Percentiles rank a stretch among this genome's conserved stretches.
These are phyloP conservation scores for Zygnema circumcarinatum DNA, from an alignment of 139 green algal species.

Conservation along the genomic window DNA sequence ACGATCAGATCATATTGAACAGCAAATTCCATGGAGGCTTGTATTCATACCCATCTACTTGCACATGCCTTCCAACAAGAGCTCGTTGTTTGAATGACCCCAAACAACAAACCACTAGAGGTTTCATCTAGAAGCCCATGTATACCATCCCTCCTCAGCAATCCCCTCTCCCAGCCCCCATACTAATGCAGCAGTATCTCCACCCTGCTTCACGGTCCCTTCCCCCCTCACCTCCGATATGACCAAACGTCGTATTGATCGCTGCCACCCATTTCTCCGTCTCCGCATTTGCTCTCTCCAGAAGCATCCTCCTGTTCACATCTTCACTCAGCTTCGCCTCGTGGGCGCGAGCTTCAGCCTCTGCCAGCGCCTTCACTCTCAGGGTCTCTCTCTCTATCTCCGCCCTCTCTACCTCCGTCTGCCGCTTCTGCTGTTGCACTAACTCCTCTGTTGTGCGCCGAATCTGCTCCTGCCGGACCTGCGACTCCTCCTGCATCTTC, in stretches of 20 bases:
- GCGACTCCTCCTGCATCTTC: constrained; percentile 85
- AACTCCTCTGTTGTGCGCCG: constrained; percentile 61
- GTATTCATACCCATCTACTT: too few species aligned
- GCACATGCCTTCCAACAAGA: too few species aligned
- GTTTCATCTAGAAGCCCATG: too few species aligned
- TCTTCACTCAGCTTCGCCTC: constrained; percentile 95
- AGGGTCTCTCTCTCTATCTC: constrained; percentile 79
- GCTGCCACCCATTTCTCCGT: constrained; percentile 78
- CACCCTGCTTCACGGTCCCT: too few species aligned
- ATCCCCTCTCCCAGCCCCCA: too few species aligned
- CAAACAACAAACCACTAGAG: too few species aligned
- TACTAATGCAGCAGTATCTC: too few species aligned
- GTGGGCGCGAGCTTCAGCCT: constrained; percentile 89
- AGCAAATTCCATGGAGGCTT: too few species aligned
- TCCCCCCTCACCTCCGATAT: constrained; percentile 57
- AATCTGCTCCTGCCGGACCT: constrained; percentile 74
- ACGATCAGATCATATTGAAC: too few species aligned
- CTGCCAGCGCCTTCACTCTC: constrained; percentile 78
- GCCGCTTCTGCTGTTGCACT: constrained; percentile 47
- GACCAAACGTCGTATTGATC: constrained; percentile 86
- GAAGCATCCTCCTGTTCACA: constrained; percentile 78
- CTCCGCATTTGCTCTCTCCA: constrained; percentile 69
- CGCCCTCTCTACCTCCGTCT: constrained; percentile 54
- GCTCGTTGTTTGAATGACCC: too few species aligned
- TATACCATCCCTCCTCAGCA: too few species aligned